phyloP scores from a whole-genome alignment of 441 rosid species.

The Adansonia rubrostipa region DNA sequence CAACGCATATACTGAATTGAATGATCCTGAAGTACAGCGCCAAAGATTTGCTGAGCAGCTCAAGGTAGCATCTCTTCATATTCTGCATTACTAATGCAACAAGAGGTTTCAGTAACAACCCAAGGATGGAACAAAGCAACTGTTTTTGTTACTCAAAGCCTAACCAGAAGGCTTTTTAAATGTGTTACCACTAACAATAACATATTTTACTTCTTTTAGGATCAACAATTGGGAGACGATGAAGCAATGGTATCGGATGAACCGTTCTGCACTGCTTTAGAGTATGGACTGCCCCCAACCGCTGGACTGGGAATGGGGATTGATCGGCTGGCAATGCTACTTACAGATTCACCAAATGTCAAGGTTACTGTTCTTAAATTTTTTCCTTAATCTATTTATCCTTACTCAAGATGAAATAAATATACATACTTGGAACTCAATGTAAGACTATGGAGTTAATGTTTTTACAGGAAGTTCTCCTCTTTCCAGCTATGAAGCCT shows the following conservation, averaged over 20 bases:
- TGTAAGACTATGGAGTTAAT: background rate
- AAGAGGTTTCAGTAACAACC: no score
- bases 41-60: constrained; percentile 81
- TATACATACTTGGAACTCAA: background rate
- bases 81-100: background rate
- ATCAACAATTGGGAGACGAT: constrained; percentile 77
- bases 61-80: constrained; percentile 46
- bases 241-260: constrained; percentile 92
- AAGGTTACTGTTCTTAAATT: constrained; percentile 48
- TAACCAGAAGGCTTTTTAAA: no score
- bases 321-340: constrained; percentile 77
- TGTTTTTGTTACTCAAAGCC: no score
- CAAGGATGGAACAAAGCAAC: no score
- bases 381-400: background rate
- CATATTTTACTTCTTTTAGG: constrained; percentile 36
- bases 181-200: background rate
- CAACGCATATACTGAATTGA: constrained; percentile 89
- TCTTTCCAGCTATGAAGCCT: constrained; percentile 74
- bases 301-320: constrained; percentile 92
- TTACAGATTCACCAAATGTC: constrained; percentile 85
- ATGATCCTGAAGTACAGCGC: constrained; percentile 84
- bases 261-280: constrained; percentile 75
- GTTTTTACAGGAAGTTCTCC: constrained; percentile 61
- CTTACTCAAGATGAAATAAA: background rate
- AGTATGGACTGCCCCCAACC: constrained; percentile 88